Evolutionary conservation across 441 rosid genomes (phyloP), one percentile per base, ranked within the genome.

Genomic region (Kokia cookei): DNA sequence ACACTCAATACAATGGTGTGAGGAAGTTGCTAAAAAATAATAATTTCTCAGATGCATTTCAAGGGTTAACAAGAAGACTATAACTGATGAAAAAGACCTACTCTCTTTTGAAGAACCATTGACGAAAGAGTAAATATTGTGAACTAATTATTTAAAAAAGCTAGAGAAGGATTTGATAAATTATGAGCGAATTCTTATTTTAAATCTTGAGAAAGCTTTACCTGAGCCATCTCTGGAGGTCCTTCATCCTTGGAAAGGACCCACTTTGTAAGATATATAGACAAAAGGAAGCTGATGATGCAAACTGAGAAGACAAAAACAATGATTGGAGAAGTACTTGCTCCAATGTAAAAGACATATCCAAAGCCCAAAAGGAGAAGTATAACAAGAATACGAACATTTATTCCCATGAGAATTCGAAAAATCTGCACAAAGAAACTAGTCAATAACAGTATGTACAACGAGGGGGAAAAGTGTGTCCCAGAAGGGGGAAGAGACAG

Each of bases 221-320:
- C 99, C 98, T 93, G 88, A 78, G 63, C 84, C 99, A 96, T 96
- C 87, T 96, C 98, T 27, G 97, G 93, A 82, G 99, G 99, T 9
- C 98, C 99, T 86, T 96, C 99, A 80, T 96, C 99, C 90, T 93
- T 96, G 17, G 98, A 82, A 54, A 96, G 90, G 27, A 93, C 99
- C 98, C 99, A 96, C 85, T 91, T 93, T 61, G 97, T 79, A 69
- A 96, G 96, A 90, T 92, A 92, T 45, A 84, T n/a, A 17, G 99
- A 82, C 65, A 93, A 81, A 68, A 93, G 81, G 88, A 96, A 93
- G 84, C 97, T 88, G 83, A 88, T 6, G 63, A 92, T 88, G 88
- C 98, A 93, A 78, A 96, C 77, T 19, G 92, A 72, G 84, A 93
- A 88, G 85, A 96, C 99, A 77, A 96, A 93, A 75, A 96, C 91